These are phyloP conservation scores for Trametes hirsuta DNA, from an alignment of 1,284 basidiomycete species.

Conservation along the genomic window DNA sequence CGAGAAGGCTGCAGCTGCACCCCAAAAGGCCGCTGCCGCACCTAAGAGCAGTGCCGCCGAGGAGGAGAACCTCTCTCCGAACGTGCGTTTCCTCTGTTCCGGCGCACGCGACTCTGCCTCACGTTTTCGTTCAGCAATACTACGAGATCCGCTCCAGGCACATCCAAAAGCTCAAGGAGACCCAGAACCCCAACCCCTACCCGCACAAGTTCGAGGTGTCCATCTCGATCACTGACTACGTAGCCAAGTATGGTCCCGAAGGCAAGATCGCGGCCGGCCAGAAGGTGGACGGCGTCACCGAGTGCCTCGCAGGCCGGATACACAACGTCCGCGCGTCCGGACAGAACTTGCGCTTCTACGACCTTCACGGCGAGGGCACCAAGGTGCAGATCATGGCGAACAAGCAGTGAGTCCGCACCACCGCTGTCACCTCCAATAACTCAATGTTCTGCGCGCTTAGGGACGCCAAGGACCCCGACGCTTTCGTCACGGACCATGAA, in stretches of 20 bases:
- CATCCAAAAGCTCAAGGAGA: constrained; percentile 86
- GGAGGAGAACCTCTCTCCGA: constrained; percentile 83
- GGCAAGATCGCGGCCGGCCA: constrained; percentile 69
- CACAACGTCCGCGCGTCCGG: constrained; percentile 88
- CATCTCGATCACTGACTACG: constrained; percentile 78
- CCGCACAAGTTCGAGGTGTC: constrained; percentile 99
- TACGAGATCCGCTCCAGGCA: constrained; percentile 91
- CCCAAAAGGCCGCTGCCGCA: constrained; percentile 40
- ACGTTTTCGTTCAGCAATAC: constrained; percentile 79
- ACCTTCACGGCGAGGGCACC: constrained; percentile 89
- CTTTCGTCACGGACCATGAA: constrained; percentile 80
- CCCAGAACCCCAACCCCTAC: constrained; percentile 91
- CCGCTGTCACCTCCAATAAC: not conserved
- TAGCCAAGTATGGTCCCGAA: constrained; percentile 76
- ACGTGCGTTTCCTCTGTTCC: constrained; percentile 51
- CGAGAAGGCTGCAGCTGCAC: constrained; percentile 63
- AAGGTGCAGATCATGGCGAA: constrained; percentile 97
- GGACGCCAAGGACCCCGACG: constrained; percentile 70
- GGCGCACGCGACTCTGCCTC: not conserved
- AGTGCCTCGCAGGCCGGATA: constrained; percentile 86
- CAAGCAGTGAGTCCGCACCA: constrained; percentile 64
- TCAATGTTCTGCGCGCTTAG: constrained; percentile 39
- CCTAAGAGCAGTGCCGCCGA: constrained; percentile 47
- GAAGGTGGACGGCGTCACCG: constrained; percentile 54
- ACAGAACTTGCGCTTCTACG: constrained; percentile 93